Evolutionary conservation across 495 filamentous ascomycete species (phyloP), one percentile per base, ranked within the genome.

Genomic region (Cercophora samala): DNA sequence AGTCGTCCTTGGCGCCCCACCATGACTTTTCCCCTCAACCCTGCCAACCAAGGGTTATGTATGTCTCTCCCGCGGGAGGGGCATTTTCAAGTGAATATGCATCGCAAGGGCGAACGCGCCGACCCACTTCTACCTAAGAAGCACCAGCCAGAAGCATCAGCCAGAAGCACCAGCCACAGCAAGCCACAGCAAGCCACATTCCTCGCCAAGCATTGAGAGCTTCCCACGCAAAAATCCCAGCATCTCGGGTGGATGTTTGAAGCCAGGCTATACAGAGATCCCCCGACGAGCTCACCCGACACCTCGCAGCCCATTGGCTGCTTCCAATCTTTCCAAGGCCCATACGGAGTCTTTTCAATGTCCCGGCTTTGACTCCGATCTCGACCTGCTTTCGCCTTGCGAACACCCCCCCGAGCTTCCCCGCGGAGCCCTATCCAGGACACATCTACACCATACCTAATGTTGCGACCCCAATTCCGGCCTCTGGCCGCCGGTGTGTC

Each of bases 401-500:
- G 26, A 29, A 29, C 26, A 29, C 3, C 26, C 26, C 26, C 26
- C 26, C 26, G 26, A 29, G 26, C 60, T 25, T 60, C 60, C n/a
- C 15, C 53, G 37, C 8, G 13, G 15, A 56, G 53, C 53, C 53
- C 59, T 46, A 11, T 2, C 13, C 54, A 22, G 21, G 64, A 63
- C 32, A 53, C 60, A 24, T 5, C 52, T 18, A 56, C 5, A 9
- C 53, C 53, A 19, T 56, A 54, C 17, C 52, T 63, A 53, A 76
- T 79, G 76, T 69, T 79, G 68, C 77, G 74, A 64, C 73, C 70
- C 58, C 73, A 63, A 60, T 62, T 79, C 24, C 76, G 72, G 66
- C 71, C 75, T 37, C 64, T 74, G 60, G 53, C 65, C 26, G 65
- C 69, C 46, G 66, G 70, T 60, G 60, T 66, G 13, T 55, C 64